Evolutionary conservation across 2,329 filamentous ascomycete genomes (phyloP).

Genomic region (Zasmidium angulare): DNA sequence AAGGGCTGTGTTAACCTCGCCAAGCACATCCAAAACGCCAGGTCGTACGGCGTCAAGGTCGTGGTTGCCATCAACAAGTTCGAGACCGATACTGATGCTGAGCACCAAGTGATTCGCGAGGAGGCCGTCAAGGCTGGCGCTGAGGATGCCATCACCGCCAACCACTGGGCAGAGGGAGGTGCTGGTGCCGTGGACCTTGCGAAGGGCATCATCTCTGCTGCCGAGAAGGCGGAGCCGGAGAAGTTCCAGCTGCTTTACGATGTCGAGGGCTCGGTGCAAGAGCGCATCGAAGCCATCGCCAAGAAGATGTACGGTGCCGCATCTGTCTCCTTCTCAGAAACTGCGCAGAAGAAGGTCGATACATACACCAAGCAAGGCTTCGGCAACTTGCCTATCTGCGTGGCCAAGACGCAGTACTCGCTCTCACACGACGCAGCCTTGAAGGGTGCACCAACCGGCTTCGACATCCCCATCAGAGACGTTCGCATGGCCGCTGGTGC

Average conservation of each 20-base stretch:
- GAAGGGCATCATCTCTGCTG: slow-evolving; percentile 78
- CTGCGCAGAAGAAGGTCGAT: slow-evolving; percentile 94
- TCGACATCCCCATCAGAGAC: slow-evolving; percentile 91
- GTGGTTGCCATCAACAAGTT: slow-evolving; percentile 98
- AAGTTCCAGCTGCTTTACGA: slow-evolving; percentile 85
- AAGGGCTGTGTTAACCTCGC: slow-evolving; percentile 89
- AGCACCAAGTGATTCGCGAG: slow-evolving; percentile 84
- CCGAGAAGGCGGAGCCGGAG: slow-evolving; percentile 71
- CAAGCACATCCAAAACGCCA: slow-evolving; percentile 93
- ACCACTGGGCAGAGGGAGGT: slow-evolving; percentile 96
- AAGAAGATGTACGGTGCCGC: slow-evolving; percentile 92
- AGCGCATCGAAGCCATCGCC: slow-evolving; percentile 87
- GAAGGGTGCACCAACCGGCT: slow-evolving; percentile 92
- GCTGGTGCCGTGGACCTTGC: slow-evolving; percentile 86
- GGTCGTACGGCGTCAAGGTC: slow-evolving; percentile 84
- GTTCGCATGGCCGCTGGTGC: slow-evolving; percentile 92
- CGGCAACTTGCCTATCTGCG: slow-evolving; percentile 88
- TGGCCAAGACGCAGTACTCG: slow-evolving; percentile 98
- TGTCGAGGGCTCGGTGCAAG: slow-evolving; percentile 75
- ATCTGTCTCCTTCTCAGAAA: slow-evolving; percentile 86
- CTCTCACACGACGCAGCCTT: slow-evolving; percentile 88
- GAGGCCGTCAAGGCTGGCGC: slow-evolving; percentile 90
- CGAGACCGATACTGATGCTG: slow-evolving; percentile 87
- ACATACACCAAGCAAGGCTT: slow-evolving; percentile 91
- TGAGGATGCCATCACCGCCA: slow-evolving; percentile 87